A percentile compares a stretch with the other conserved stretches of the same genome.
These are phyloP conservation scores for Tuber calosporum DNA, from an alignment of 495 filamentous ascomycete genomes.

Conservation along the genomic window DNA sequence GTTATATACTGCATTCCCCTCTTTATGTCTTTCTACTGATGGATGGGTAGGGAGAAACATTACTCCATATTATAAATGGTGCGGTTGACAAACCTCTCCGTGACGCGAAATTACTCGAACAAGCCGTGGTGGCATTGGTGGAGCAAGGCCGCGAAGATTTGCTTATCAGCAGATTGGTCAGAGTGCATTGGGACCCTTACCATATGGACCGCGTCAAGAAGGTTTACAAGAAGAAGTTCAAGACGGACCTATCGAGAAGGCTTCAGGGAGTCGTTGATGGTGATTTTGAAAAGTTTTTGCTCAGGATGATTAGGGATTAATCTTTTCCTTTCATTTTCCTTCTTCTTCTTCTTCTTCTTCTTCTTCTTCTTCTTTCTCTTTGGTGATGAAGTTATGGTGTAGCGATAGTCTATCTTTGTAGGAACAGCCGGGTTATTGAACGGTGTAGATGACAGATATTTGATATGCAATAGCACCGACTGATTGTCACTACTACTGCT, in stretches of 20 bases:
- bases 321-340: not conserved
- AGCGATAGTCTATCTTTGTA: not conserved
- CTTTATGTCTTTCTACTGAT: not conserved
- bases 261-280: slow-evolving; percentile 49
- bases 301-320: slow-evolving; percentile 45
- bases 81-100: slow-evolving; percentile 91
- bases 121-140: slow-evolving; percentile 53
- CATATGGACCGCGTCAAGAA: slow-evolving; percentile 66
- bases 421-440: not conserved
- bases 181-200: slow-evolving; percentile 73
- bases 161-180: slow-evolving; percentile 69
- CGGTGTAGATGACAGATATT: not conserved
- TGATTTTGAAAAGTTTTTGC: slow-evolving; percentile 56
- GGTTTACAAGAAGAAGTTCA: slow-evolving; percentile 65
- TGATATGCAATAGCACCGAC: not conserved
- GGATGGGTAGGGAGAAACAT: slow-evolving; percentile 68
- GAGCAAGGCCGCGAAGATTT: slow-evolving; percentile 65
- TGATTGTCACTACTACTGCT: no score
- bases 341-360: not conserved
- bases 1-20: slow-evolving; percentile 43
- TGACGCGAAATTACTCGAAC: slow-evolving; percentile 87
- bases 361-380: not conserved
- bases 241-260: slow-evolving; percentile 58
- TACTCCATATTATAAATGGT: slow-evolving; percentile 94
- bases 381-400: not conserved